Evolutionary conservation across 192 early-diverging fungal genomes (phyloP).

Genomic region (Oehlia diaphana): DNA sequence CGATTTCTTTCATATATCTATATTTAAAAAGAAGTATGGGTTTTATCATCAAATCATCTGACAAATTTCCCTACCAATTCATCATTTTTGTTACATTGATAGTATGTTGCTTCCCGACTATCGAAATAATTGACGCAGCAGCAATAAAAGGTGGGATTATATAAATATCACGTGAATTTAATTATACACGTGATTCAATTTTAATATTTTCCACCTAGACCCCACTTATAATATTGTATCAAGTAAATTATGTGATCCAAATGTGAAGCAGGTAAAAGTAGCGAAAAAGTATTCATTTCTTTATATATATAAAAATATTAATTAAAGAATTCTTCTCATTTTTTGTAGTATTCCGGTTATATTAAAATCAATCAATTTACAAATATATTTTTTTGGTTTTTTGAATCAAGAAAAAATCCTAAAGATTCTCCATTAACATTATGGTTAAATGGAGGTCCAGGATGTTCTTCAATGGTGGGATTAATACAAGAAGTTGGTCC

Average conservation of each 20-base stretch:
- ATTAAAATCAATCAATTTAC: neutral
- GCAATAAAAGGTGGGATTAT: no score
- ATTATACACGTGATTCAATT: no score
- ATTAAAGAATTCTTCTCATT: neutral
- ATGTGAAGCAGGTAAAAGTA: neutral
- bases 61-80: no score
- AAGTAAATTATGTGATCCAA: slow-evolving; percentile 12
- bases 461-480: slow-evolving; percentile 74
- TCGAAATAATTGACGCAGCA: no score
- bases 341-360: neutral
- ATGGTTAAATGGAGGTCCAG: slow-evolving; percentile 83
- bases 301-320: neutral
- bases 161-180: no score
- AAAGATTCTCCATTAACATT: slow-evolving; percentile 71
- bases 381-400: slow-evolving; percentile 84
- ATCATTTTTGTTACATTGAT: no score
- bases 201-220: no score
- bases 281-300: neutral
- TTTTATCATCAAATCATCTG: no score
- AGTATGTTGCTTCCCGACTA: no score
- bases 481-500: slow-evolving; percentile 84
- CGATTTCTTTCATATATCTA: no score
- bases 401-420: slow-evolving; percentile 82
- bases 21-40: no score
- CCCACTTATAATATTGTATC: neutral